Conservation (phyloP, 148 eudicot species). For the Chenopodium album region DNA sequence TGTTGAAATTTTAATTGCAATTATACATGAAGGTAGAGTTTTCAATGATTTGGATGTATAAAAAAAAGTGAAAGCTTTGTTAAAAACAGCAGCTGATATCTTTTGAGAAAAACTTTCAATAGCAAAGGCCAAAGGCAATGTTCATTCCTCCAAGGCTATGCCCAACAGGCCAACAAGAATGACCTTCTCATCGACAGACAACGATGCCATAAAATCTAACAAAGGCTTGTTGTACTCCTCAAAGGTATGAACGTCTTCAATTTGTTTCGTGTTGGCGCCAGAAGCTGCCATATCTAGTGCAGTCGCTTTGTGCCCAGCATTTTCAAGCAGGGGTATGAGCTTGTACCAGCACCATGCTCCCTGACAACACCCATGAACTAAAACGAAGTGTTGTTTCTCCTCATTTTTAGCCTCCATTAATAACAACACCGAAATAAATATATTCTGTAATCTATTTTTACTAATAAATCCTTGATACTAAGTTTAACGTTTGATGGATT, state of each 20-base stretch:
- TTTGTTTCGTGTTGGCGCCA: background rate
- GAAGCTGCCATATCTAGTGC: background rate
- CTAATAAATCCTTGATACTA: too few species aligned
- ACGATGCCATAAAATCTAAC: background rate
- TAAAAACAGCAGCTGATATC: background rate
- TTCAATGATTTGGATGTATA: too few species aligned
- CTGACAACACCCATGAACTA: background rate
- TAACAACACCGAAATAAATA: too few species aligned
- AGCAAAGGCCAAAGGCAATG: background rate
- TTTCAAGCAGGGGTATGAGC: background rate
- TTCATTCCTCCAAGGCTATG: background rate
- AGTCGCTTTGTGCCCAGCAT: background rate
- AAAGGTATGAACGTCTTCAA: background rate
- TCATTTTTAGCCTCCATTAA: too few species aligned
- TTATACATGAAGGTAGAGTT: too few species aligned
- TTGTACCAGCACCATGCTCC: background rate
- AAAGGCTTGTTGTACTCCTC: background rate
- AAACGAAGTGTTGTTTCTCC: too few species aligned
- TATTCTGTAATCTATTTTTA: too few species aligned
- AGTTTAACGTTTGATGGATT: too few species aligned
- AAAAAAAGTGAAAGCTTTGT: too few species aligned
- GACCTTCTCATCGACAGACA: background rate
- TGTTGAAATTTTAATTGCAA: too few species aligned
- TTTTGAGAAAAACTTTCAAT: background rate
- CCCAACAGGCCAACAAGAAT: background rate